Evolutionary conservation across 495 filamentous ascomycete species (phyloP).

Genomic region (Trichoderma orchidacearum): DNA sequence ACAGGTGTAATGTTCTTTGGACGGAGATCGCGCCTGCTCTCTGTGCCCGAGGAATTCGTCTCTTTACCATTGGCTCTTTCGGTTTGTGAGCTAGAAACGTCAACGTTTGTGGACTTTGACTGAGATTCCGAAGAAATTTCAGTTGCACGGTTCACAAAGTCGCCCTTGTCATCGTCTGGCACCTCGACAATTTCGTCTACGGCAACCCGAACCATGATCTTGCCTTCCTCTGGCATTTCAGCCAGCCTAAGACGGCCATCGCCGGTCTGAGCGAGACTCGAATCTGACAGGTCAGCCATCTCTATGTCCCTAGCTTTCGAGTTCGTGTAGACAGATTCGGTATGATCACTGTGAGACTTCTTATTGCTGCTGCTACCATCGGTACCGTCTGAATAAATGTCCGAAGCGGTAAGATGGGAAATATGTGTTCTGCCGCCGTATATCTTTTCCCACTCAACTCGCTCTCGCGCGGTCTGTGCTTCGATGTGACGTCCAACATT

Average conservation of each 20-base stretch:
- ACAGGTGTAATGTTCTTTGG: slow-evolving; percentile 7
- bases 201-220: slow-evolving; percentile 24
- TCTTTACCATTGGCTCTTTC: no score
- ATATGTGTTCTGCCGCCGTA: slow-evolving; percentile 45
- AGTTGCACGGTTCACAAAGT: no score
- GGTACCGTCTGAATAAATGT: slow-evolving; percentile 21
- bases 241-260: slow-evolving; percentile 14
- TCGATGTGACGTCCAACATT: slow-evolving; percentile 55
- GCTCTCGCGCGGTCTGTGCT: slow-evolving; percentile 50
- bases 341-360: slow-evolving; percentile 18
- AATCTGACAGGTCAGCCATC: slow-evolving; percentile 16
- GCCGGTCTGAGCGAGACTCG: neutral
- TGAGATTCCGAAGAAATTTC: no score
- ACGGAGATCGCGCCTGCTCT: slow-evolving; percentile 7
- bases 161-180: slow-evolving; percentile 10
- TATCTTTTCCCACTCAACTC: slow-evolving; percentile 64
- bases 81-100: no score
- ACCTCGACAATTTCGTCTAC: slow-evolving; percentile 17
- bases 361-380: slow-evolving; percentile 40
- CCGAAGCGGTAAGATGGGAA: slow-evolving; percentile 28
- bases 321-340: slow-evolving; percentile 6
- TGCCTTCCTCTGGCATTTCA: slow-evolving; percentile 14
- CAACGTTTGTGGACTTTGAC: no score
- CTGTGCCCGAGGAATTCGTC: slow-evolving; percentile 12
- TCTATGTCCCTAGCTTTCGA: slow-evolving; percentile 19